Evolutionary conservation across 2,329 filamentous ascomycete species (phyloP).

Genomic region (Sporothrix brunneoviolacea): DNA sequence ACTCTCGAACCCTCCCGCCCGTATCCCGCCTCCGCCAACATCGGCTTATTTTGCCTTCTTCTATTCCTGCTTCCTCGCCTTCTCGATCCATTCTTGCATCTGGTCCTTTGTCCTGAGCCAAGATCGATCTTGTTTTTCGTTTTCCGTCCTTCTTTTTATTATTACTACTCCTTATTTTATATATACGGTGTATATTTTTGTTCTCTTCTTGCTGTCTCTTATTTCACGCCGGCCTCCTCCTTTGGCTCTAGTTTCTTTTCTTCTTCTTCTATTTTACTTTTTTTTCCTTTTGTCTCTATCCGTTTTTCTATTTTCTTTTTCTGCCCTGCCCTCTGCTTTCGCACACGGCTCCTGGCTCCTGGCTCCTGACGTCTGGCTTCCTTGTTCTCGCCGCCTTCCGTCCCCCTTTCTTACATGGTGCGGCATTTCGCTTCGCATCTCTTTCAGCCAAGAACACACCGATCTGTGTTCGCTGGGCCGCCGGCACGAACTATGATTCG

Average conservation of each 20-base stretch:
- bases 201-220: background rate
- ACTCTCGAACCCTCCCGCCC: background rate
- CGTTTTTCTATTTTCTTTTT: background rate
- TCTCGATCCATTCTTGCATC: background rate
- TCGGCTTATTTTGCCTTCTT: constrained; percentile 7
- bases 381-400: background rate
- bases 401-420: background rate
- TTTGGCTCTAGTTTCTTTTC: no score
- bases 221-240: no score
- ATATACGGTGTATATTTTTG: background rate
- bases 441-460: background rate
- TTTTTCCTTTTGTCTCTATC: background rate
- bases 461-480: background rate
- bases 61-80: background rate
- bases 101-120: no score
- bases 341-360: background rate
- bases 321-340: background rate
- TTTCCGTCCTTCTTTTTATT: background rate
- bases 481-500: constrained; percentile 15
- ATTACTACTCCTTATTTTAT: background rate
- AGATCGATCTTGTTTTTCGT: constrained; percentile 7
- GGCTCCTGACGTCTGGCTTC: background rate
- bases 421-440: background rate
- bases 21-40: constrained; percentile 4
- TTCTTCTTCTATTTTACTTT: background rate